A percentile compares a stretch with the other conserved stretches of the same genome.
phyloP scores from a whole-genome alignment of 176 grass and related monocot genomes.

The Luzula sylvatica region DNA sequence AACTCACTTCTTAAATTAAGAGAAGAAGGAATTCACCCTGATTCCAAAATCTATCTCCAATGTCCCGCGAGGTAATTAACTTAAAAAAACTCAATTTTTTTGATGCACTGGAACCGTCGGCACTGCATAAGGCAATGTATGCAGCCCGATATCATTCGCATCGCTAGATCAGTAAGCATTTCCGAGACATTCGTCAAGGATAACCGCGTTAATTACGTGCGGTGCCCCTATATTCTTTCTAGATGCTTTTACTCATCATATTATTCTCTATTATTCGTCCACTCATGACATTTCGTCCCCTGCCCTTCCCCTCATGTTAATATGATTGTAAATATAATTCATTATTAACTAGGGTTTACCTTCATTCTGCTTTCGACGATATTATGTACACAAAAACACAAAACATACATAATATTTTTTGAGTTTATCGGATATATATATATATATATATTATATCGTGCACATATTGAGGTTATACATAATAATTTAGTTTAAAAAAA shows the following conservation, averaged over 20 bases:
- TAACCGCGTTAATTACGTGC: constrained; percentile 75
- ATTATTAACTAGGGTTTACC: no score
- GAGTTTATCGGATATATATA: no score
- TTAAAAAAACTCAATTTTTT: constrained; percentile 23
- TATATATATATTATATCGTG: no score
- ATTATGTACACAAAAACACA: no score
- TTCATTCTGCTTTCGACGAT: no score
- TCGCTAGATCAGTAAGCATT: constrained; percentile 86
- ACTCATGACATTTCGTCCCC: constrained; percentile 63
- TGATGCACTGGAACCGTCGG: constrained; percentile 64
- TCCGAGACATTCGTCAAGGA: constrained; percentile 72
- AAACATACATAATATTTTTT: no score
- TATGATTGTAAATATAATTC: no score
- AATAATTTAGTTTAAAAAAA: no score
- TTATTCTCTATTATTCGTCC: constrained; percentile 68
- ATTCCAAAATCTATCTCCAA: constrained; percentile 93
- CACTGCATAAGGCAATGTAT: constrained; percentile 74
- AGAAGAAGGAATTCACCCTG: constrained; percentile 97
- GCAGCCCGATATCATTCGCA: constrained; percentile 62
- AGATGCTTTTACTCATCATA: constrained; percentile 81
- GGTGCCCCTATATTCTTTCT: constrained; percentile 89
- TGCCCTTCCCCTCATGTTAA: constrained; percentile 86
- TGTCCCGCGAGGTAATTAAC: constrained; percentile 79
- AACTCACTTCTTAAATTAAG: constrained; percentile 77
- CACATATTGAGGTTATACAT: no score